Conservation (phyloP, 495 filamentous ascomycete genomes). For the Emericellopsis terricola region DNA sequence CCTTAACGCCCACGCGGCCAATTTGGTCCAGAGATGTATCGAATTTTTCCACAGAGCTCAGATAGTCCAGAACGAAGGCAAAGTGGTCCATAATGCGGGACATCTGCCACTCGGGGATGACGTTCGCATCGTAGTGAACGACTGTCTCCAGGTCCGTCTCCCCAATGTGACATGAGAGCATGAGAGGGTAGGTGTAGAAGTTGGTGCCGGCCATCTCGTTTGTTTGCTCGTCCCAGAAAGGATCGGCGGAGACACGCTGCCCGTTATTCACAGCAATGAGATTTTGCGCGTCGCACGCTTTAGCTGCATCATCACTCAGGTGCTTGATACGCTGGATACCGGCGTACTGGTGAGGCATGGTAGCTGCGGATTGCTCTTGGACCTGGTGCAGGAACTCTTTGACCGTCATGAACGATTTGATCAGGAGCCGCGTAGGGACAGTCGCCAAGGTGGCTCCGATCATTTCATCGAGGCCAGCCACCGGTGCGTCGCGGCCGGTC, state of each 20-base stretch:
- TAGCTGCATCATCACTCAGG: slow-evolving; percentile 28
- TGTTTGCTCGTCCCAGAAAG: too few relatives aligned
- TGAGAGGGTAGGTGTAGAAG: too few relatives aligned
- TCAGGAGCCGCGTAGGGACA: not conserved
- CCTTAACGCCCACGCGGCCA: too few relatives aligned
- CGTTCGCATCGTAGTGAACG: not conserved
- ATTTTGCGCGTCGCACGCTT: slow-evolving; percentile 35
- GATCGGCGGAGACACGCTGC: too few relatives aligned
- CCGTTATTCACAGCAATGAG: too few relatives aligned
- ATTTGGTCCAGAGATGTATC: too few relatives aligned
- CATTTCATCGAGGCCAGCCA: not conserved
- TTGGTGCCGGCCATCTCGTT: too few relatives aligned
- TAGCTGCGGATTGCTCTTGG: slow-evolving; percentile 23
- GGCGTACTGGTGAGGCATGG: slow-evolving; percentile 34
- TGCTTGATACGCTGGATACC: slow-evolving; percentile 37
- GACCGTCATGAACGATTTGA: not conserved
- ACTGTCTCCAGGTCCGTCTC: too few relatives aligned
- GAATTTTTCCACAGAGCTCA: too few relatives aligned
- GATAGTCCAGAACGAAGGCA: not conserved
- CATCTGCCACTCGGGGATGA: not conserved
- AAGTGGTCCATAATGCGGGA: not conserved
- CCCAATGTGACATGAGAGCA: too few relatives aligned
- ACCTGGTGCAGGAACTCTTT: slow-evolving; percentile 7
- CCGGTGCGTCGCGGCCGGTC: slow-evolving; percentile 33
- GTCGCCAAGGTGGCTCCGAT: not conserved